phyloP scores from a whole-genome alignment of 2,329 filamentous ascomycete genomes.

The Ophiobolus disseminans region DNA sequence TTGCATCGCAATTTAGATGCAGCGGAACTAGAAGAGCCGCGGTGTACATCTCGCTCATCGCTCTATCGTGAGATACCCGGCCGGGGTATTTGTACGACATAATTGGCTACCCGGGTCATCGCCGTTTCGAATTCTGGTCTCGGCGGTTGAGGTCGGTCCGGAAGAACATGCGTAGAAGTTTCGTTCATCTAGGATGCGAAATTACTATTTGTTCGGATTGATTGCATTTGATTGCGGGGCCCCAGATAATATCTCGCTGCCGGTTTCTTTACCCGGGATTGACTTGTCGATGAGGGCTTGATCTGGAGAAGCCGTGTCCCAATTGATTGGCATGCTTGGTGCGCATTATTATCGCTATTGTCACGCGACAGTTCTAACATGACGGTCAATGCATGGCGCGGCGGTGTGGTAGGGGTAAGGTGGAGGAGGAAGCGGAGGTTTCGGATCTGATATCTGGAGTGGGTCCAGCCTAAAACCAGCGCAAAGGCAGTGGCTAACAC shows the following conservation, averaged over 20 bases:
- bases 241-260: conserved; percentile 6
- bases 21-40: conserved; percentile 12
- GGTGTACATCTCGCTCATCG: conserved; percentile 1
- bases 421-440: too few species aligned
- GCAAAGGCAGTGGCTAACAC: too few species aligned
- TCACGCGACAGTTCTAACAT: too few species aligned
- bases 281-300: conserved; percentile 11
- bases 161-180: conserved; percentile 15
- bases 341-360: background rate
- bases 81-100: background rate
- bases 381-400: too few species aligned
- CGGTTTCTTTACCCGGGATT: conserved; percentile 21
- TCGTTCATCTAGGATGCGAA: conserved; percentile 10
- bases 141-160: conserved; percentile 3
- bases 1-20: conserved; percentile 2
- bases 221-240: conserved; percentile 19
- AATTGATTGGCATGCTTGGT: background rate
- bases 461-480: too few species aligned
- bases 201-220: conserved; percentile 14
- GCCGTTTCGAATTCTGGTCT: conserved; percentile 16
- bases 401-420: background rate
- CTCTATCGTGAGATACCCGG: background rate
- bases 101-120: conserved; percentile 13
- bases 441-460: too few species aligned
- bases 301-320: conserved; percentile 6